Percentiles rank a stretch among this genome's conserved stretches.
Conservation (phyloP, 1,284 basidiomycete genomes). For the Ceratobasidium sp. region DNA sequence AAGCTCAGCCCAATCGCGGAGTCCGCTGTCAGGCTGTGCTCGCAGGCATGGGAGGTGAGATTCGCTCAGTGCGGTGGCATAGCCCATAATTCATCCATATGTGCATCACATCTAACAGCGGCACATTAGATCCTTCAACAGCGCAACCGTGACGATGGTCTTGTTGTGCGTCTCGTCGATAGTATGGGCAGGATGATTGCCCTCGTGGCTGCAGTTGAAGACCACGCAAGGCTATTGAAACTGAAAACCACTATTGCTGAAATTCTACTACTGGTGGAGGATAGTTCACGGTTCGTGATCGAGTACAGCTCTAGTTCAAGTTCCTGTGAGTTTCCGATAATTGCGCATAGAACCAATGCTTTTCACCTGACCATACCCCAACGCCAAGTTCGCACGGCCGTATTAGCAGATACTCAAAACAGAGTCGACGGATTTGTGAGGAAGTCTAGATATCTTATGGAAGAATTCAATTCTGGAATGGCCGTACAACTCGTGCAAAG, state of each 20-base stretch:
- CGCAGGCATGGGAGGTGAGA: slow-evolving; percentile 15
- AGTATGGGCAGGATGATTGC: neutral
- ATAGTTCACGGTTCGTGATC: neutral
- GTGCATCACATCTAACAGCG: no score
- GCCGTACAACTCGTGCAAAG: no score
- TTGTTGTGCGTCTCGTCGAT: neutral
- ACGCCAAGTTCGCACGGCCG: neutral
- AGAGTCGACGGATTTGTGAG: neutral
- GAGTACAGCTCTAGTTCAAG: neutral
- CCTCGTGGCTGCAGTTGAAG: neutral
- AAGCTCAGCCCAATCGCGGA: neutral
- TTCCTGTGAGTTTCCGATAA: neutral
- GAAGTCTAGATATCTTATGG: no score
- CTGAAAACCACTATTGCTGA: neutral
- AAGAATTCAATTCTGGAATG: no score
- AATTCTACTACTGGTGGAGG: neutral
- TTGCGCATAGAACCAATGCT: neutral
- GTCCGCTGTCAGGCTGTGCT: neutral
- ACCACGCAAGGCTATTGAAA: neutral
- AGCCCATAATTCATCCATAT: neutral
- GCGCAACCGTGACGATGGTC: neutral
- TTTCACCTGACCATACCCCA: neutral
- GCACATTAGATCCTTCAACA: neutral
- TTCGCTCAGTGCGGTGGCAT: neutral
- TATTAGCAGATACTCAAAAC: neutral